phyloP scores from a whole-genome alignment of 2,329 filamentous ascomycete species.

The Epichloe coenophiala region DNA sequence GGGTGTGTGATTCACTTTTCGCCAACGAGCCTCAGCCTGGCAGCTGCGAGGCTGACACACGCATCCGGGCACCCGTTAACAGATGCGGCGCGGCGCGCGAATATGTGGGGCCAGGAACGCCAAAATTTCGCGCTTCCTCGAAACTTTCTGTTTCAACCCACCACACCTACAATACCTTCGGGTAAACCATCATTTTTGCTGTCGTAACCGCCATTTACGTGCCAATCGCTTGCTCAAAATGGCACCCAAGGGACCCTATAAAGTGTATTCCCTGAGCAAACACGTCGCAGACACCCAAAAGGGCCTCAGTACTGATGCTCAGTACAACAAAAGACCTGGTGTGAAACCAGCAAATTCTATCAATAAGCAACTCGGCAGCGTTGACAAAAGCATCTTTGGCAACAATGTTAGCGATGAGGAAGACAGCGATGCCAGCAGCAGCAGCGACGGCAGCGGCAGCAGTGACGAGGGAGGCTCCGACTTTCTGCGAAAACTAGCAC shows the following conservation, averaged over 20 bases:
- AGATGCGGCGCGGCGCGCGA: not conserved
- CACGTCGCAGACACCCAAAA: conserved; percentile 26
- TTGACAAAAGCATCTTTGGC: conserved; percentile 16
- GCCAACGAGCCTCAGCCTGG: not conserved
- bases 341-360: conserved; percentile 13
- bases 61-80: not conserved
- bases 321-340: conserved; percentile 18
- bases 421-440: conserved; percentile 16
- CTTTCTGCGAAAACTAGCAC: conserved; percentile 21
- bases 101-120: conserved; percentile 3
- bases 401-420: conserved; percentile 17
- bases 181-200: not conserved
- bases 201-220: not conserved
- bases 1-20: not conserved
- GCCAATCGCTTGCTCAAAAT: conserved; percentile 14
- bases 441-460: conserved; percentile 21
- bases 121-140: conserved; percentile 7
- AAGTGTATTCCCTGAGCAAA: conserved; percentile 23
- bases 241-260: conserved; percentile 23
- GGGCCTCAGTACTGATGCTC: conserved; percentile 18
- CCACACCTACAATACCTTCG: not conserved
- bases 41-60: not conserved
- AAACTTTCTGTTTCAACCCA: conserved; percentile 4
- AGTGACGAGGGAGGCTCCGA: conserved; percentile 18
- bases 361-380: conserved; percentile 16